phyloP scores from a whole-genome alignment of 2,329 filamentous ascomycete genomes.

The Arthroderma sp. region DNA sequence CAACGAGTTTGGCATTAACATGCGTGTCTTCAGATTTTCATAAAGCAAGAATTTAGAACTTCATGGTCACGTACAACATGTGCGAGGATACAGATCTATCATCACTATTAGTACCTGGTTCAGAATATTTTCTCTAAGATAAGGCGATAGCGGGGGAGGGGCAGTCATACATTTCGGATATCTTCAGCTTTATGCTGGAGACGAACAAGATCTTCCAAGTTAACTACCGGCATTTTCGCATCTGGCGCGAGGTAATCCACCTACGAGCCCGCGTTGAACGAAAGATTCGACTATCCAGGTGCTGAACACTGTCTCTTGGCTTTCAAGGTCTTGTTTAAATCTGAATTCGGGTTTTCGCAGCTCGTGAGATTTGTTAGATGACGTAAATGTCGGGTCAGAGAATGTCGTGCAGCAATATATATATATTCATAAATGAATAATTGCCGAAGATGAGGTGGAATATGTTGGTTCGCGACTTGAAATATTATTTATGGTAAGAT shows the following conservation, averaged over 20 bases:
- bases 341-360: neutral
- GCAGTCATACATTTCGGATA: conserved; percentile 70
- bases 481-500: neutral
- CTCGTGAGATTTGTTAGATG: neutral
- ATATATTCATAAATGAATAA: too few species aligned
- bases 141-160: conserved; percentile 19
- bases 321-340: neutral
- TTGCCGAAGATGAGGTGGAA: neutral
- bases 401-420: neutral
- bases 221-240: conserved; percentile 77
- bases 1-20: conserved; percentile 3
- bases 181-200: conserved; percentile 79
- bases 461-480: neutral
- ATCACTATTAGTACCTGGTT: conserved; percentile 18
- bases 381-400: neutral
- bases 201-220: conserved; percentile 75
- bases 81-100: conserved; percentile 81
- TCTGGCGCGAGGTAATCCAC: neutral
- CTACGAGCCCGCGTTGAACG: neutral
- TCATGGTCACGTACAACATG: conserved; percentile 55
- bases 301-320: neutral
- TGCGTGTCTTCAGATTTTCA: neutral
- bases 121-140: conserved; percentile 20
- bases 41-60: neutral
- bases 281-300: neutral